A percentile compares a stretch with the other conserved stretches of the same genome.
phyloP scores from a whole-genome alignment of 1,284 basidiomycete genomes.

The Coniferiporia sulphurascens region DNA sequence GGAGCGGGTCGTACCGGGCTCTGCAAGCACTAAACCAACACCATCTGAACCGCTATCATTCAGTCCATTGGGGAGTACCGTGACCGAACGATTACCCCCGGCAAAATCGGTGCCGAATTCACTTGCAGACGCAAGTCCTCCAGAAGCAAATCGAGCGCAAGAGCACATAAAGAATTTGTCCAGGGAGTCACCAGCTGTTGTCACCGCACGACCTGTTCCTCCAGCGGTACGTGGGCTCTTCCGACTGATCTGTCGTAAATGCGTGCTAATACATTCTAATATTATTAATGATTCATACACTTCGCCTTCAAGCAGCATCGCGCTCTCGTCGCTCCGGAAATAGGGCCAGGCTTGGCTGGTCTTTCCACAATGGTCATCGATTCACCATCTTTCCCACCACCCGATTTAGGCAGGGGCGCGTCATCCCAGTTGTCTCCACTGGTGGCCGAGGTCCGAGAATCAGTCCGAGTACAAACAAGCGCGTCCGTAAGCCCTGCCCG shows the following conservation, averaged over 20 bases:
- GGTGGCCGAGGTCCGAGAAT: conserved; percentile 36
- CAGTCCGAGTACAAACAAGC: conserved; percentile 6
- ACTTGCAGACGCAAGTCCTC: background rate
- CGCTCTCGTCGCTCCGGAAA: background rate
- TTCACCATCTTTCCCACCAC: conserved; percentile 34
- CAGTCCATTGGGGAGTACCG: background rate
- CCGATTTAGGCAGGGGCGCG: conserved; percentile 24
- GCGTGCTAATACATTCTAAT: background rate
- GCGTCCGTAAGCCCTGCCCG: conserved; percentile 9
- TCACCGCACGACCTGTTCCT: conserved; percentile 1
- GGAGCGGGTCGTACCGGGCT: background rate
- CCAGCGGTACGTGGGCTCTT: conserved; percentile 3
- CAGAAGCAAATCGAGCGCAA: background rate
- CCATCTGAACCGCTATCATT: background rate
- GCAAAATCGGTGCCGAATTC: background rate
- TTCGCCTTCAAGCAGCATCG: background rate
- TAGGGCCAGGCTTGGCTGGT: conserved; percentile 3
- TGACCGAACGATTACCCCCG: background rate
- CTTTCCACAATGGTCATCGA: conserved; percentile 24
- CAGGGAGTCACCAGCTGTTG: conserved; percentile 10
- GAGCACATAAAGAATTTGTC: background rate
- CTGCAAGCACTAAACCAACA: background rate
- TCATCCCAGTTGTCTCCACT: conserved; percentile 39
- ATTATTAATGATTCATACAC: background rate
- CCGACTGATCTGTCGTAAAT: background rate